Conservation (phyloP, 2,329 filamentous ascomycete species). For the Beauveria medogensis region DNA sequence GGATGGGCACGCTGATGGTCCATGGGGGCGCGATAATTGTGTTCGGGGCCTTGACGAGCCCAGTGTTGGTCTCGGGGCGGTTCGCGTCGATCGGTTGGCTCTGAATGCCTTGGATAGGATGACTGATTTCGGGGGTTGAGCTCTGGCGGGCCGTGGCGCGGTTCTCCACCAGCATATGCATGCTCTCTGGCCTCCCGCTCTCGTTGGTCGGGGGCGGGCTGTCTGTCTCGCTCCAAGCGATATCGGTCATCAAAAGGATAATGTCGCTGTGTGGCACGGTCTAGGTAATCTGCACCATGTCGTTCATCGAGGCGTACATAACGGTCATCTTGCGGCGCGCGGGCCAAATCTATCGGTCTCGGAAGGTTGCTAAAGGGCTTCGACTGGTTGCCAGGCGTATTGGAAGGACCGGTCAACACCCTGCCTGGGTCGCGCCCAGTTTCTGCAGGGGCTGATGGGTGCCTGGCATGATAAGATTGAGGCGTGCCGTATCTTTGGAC, state of each 20-base stretch:
- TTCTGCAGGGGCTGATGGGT: conserved; percentile 40
- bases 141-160: conserved; percentile 32
- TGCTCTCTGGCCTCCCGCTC: conserved; percentile 37
- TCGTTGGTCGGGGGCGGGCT: conserved; percentile 35
- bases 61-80: conserved; percentile 25
- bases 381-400: conserved; percentile 44
- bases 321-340: conserved; percentile 32
- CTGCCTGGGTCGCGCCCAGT: conserved; percentile 31
- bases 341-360: conserved; percentile 39
- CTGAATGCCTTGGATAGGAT: conserved; percentile 36
- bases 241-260: conserved; percentile 46
- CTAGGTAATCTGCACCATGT: conserved; percentile 43
- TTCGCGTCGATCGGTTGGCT: conserved; percentile 32
- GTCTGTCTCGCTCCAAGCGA: conserved; percentile 39
- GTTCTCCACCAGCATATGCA: conserved; percentile 41
- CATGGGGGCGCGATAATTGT: conserved; percentile 28
- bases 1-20: conserved; percentile 32
- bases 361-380: conserved; percentile 40
- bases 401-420: conserved; percentile 33
- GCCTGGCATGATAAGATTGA: conserved; percentile 44
- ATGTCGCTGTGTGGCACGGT: conserved; percentile 37
- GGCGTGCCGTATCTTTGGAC: conserved; percentile 50
- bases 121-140: conserved; percentile 38
- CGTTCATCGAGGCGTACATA: conserved; percentile 44
- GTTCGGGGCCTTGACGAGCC: conserved; percentile 24